Evolutionary conservation across 2,329 filamentous ascomycete genomes (phyloP).

Genomic region (Fusarium chuoi): DNA sequence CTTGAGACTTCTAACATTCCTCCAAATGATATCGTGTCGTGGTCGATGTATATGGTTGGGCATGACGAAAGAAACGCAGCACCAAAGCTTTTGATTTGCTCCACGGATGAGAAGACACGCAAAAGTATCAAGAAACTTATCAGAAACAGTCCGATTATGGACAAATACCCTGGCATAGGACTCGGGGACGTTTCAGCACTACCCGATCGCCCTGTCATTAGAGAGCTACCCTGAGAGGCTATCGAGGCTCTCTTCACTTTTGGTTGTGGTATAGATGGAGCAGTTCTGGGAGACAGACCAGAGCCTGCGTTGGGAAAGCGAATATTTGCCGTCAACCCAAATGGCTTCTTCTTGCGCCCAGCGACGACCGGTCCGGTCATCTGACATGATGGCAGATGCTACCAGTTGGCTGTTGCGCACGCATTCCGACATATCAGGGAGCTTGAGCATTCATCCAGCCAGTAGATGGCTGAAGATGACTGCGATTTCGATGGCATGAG

Average conservation of each 20-base stretch:
- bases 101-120: neutral
- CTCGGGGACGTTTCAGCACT: neutral
- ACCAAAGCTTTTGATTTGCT: neutral
- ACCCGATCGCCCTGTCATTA: neutral
- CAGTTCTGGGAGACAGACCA: rapidly evolving
- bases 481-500: neutral
- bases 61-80: neutral
- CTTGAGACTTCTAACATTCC: neutral
- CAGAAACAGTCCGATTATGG: neutral
- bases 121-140: neutral
- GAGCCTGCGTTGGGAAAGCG: neutral
- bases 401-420: neutral
- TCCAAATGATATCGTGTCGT: neutral
- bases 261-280: rapidly evolving
- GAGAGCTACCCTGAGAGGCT: neutral
- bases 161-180: neutral
- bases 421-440: rapidly evolving
- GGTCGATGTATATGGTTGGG: neutral
- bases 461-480: neutral
- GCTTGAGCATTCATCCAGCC: rapidly evolving
- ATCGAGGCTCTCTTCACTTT: neutral
- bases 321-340: rapidly evolving
- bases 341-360: neutral
- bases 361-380: rapidly evolving
- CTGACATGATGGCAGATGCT: rapidly evolving